Base-by-base conservation (phyloP, 1,139 yeast genomes). In the Sugiyamaella novakii region DNA sequence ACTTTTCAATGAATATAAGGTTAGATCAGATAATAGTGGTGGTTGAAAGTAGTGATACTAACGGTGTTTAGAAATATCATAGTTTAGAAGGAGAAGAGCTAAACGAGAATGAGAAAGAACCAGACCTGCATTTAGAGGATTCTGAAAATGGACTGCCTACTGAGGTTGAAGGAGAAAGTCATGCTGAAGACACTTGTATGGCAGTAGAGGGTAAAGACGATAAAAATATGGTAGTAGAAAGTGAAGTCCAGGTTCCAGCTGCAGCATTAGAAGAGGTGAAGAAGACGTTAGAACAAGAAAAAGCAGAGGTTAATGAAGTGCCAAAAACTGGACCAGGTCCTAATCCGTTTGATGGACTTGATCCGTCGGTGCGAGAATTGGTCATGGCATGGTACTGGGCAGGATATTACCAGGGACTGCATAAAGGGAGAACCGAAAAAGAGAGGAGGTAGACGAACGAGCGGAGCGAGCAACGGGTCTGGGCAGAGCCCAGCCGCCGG, bases 301-400 rank as follows among this genome's bases (percentile, higher is more conserved):
- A 21, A 22, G 14, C 21, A 27, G 28, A 27, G 24, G 27, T 5
- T 22, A 15, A 5, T 3, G 39, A 21, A n/a, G n/a, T n/a, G 5
- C 8, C 25, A 22, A 22, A 5, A 22, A 22, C 25, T 5, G 25
- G 8, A 22, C 21, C 39, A n/a, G 14, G 24, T 21, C 41, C 53
- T 4, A 50, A 43, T 24, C 52, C 56, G 2, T 45, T 56, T 17
- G 53, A 51, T 30, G 54, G 50, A 18, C 45, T 61, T 21, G 63
- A 59, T 24, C 61, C 62, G 2, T 54, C 54, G 11, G 50, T 58
- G 8, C 55, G 59, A 24, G 55, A 58, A 14, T 53, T 63, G 10
- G 60, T 61, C 5, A 59, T 63, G 63, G 58, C 66, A 2, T 62
- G 66, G 67, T 63, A 63, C 45, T 63, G 67, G 67, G 66, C 66